phyloP scores from a whole-genome alignment of 2,329 filamentous ascomycete genomes.

The Neonectria faginata region DNA sequence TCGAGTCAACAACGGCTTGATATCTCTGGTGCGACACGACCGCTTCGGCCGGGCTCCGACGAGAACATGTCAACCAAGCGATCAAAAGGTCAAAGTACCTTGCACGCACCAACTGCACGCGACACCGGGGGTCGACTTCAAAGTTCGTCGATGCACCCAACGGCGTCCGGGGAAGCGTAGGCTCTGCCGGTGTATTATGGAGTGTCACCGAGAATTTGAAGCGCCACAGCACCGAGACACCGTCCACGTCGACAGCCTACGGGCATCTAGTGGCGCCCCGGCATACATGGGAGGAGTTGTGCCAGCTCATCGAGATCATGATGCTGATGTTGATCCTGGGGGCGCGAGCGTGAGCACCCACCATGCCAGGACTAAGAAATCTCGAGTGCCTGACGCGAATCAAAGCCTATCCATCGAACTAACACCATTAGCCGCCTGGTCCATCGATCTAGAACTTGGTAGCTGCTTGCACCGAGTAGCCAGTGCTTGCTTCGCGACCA shows the following conservation, averaged over 20 bases:
- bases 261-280: constrained; percentile 17
- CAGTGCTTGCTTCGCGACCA: constrained; percentile 9
- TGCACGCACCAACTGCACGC: constrained; percentile 22
- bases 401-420: constrained; percentile 25
- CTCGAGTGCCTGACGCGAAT: constrained; percentile 21
- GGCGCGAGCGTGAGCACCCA: constrained; percentile 7
- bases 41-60: constrained; percentile 1
- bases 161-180: constrained; percentile 18
- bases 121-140: constrained; percentile 10
- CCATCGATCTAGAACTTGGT: constrained; percentile 13
- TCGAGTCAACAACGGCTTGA: neutral
- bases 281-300: constrained; percentile 6
- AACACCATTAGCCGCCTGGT: constrained; percentile 15
- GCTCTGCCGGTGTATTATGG: constrained; percentile 19
- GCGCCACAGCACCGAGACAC: constrained; percentile 31
- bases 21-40: neutral
- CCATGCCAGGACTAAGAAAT: neutral
- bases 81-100: neutral
- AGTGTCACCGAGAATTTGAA: constrained; percentile 19
- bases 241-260: constrained; percentile 21
- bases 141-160: constrained; percentile 25
- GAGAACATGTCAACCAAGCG: neutral
- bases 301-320: constrained; percentile 27
- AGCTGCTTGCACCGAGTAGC: neutral
- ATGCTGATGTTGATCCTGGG: neutral